phyloP scores from a whole-genome alignment of 164 flowering plant species.

The Liriodendron chinense region DNA sequence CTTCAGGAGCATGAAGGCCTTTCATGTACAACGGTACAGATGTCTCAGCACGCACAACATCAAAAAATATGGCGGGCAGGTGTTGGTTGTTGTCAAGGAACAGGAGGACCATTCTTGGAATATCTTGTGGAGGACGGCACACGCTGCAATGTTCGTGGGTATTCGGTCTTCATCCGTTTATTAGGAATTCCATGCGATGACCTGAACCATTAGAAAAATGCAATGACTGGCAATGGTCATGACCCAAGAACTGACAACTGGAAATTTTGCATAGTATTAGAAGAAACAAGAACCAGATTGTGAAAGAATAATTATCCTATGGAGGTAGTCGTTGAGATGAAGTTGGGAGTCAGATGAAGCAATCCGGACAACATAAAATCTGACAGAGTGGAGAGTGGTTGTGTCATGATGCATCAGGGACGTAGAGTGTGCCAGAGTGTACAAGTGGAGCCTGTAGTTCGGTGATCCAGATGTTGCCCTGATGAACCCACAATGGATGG shows the following conservation, averaged over 20 bases:
- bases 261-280: not conserved
- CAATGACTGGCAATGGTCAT: not conserved
- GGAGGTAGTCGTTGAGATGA: not conserved
- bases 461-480: not conserved
- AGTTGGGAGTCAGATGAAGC: not conserved
- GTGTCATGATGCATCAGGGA: not conserved
- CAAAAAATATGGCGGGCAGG: constrained; percentile 1
- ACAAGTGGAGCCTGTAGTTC: not conserved
- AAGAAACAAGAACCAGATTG: not conserved
- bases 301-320: not conserved
- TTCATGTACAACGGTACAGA: constrained; percentile 13
- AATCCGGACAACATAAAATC: too few species aligned
- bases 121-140: constrained; percentile 63
- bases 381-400: not conserved
- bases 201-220: constrained; percentile 32
- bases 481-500: too few species aligned
- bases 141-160: constrained; percentile 47
- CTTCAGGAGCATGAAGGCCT: constrained; percentile 11
- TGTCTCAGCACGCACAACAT: constrained; percentile 8
- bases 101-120: constrained; percentile 53
- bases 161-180: constrained; percentile 71
- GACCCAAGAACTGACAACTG: not conserved
- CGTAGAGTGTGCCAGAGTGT: not conserved
- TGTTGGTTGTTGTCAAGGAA: constrained; percentile 39
- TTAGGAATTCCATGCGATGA: constrained; percentile 46